phyloP scores from a whole-genome alignment of 768 basidiomycete genomes.

The Saitozyma podzolica region DNA sequence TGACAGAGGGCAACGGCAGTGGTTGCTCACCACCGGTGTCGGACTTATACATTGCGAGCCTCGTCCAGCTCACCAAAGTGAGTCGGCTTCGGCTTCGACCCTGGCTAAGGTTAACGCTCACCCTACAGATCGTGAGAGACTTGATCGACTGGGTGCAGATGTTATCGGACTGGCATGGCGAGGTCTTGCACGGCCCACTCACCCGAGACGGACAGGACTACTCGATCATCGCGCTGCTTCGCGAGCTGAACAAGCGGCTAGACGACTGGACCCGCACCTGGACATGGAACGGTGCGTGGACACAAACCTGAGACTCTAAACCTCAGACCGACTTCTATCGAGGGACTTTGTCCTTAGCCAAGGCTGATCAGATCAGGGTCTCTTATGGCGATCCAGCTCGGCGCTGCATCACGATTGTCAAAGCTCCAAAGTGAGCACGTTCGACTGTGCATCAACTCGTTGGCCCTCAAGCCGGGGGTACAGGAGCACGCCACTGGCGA shows the following conservation, averaged over 20 bases:
- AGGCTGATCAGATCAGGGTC: constrained; percentile 15
- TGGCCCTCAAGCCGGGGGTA: constrained; percentile 20
- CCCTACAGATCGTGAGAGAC: constrained; percentile 21
- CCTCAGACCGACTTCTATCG: too few relatives aligned
- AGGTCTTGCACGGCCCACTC: constrained; percentile 1
- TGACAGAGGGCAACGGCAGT: not conserved
- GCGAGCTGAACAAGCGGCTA: constrained; percentile 25
- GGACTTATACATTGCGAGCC: constrained; percentile 23
- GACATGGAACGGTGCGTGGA: constrained; percentile 20
- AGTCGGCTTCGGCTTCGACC: not conserved
- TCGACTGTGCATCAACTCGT: constrained; percentile 27
- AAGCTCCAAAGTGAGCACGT: constrained; percentile 27
- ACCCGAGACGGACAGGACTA: constrained; percentile 10
- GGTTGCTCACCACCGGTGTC: not conserved
- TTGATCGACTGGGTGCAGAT: constrained; percentile 22
- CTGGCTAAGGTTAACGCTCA: not conserved
- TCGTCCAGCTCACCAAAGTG: constrained; percentile 14
- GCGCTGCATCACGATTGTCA: constrained; percentile 13
- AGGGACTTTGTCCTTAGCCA: not conserved
- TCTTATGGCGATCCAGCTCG: constrained; percentile 17
- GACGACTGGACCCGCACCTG: constrained; percentile 23
- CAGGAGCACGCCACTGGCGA: constrained; percentile 8
- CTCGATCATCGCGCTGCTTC: constrained; percentile 16
- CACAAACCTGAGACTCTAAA: too few relatives aligned
- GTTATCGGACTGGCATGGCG: constrained; percentile 15